Base-by-base conservation (phyloP, 495 filamentous ascomycete species). In the Neurospora sp. region DNA sequence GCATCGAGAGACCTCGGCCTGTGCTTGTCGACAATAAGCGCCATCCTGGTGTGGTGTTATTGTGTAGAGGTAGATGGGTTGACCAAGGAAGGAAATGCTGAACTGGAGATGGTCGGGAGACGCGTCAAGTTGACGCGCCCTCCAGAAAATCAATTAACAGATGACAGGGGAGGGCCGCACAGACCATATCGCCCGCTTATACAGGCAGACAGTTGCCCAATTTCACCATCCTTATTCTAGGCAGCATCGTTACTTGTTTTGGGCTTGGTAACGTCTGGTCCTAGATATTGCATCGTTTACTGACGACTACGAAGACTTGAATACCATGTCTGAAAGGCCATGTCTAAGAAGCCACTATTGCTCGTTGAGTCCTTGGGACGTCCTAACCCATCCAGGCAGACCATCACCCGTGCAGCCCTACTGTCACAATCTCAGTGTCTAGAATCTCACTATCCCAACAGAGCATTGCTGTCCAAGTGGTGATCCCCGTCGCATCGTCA, bases 1-100 rank as follows among this genome's bases (percentile, higher is more conserved):
- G 90, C 84, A 77, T 98, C 94, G 0, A 99, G 90, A 31, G 91
- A 91, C 44, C 92, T 89, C n/a, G 96, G 96, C 31, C 96, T 90
- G 79, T 97, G 90, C 78, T 96, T 98, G 80, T 99, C 96, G 14
- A 99, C 95, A 45, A 98, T 91, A 38, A 99, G 89, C 71, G 87
- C 86, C 87, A 88, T 88, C 45, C 42, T 44, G 31, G 20, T 59
- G 20, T 41, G 31, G 22, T 38, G 44, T 65, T 41, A 44, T 69
- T 71, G 42, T 31, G 39, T 12, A 20, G 35, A 69, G 72, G 14
- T 16, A 16, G 12, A 53, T 12, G 10, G 22, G 53, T 31, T 61
- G 53, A 35, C 12, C 12, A 31, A 61, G 53, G 53, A 31, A 61
- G 27, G 22, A 61, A 61, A 61, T 7, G 53, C 12, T 61, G 53